phyloP scores from a whole-genome alignment of 139 green algal species.

The Coelastrella sp. region DNA sequence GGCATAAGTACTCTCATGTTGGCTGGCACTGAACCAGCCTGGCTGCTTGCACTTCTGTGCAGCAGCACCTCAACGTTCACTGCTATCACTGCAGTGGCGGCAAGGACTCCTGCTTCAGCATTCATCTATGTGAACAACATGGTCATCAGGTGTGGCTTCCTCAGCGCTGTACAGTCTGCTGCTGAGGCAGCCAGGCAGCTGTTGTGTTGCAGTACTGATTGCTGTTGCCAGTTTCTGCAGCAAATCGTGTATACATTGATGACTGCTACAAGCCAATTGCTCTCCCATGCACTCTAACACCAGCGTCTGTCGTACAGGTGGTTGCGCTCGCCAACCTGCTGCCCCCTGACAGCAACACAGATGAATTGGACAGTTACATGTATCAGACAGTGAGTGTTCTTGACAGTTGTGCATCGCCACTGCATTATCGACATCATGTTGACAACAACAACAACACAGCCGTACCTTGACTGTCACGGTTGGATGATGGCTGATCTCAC shows the following conservation, averaged over 20 bases:
- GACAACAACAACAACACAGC: no score
- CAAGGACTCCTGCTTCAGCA: constrained; percentile 62
- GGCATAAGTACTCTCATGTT: no score
- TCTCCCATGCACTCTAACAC: neutral
- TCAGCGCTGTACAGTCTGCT: neutral
- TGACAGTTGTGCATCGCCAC: no score
- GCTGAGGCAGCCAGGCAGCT: no score
- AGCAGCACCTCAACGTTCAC: neutral
- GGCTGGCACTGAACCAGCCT: no score
- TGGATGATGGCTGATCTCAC: no score
- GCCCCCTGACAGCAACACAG: constrained; percentile 59
- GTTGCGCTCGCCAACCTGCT: constrained; percentile 82
- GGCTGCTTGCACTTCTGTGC: no score
- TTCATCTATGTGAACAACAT: constrained; percentile 48
- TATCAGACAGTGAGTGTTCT: constrained; percentile 89
- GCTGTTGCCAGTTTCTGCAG: no score
- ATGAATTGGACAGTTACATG: constrained; percentile 96
- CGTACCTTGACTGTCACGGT: neutral
- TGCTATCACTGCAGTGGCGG: constrained; percentile 43
- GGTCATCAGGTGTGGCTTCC: constrained; percentile 40
- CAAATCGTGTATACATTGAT: no score
- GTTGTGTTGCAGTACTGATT: no score
- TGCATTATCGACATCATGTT: no score
- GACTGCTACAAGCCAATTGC: neutral
- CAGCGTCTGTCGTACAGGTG: constrained; percentile 27